Evolutionary conservation across 2,329 filamentous ascomycete species (phyloP), one percentile per base, ranked within the genome.

Genomic region (Exophiala mesophila): DNA sequence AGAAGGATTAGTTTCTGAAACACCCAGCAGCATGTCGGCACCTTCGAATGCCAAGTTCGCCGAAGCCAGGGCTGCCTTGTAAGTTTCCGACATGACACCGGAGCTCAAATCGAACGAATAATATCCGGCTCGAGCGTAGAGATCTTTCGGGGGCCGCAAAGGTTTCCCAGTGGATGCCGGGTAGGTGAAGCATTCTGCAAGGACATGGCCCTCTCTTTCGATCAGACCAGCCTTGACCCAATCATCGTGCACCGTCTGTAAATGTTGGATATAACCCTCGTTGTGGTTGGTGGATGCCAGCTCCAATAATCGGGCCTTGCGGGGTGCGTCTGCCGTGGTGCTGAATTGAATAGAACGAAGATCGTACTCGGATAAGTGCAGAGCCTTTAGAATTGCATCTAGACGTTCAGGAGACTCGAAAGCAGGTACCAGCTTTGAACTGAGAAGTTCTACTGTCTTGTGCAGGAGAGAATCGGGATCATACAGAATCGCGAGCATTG

Each of bases 71-170:
- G 51, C 53, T 2, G 49, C 41, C 15, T 36, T 33, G 32, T 51
- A 56, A 36, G 41, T 54, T 20, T 53, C 26, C 23, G 46, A 45
- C 36, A 47, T 49, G 39, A 56, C 51, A 13, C 52, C 52, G n/a
- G 47, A 49, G 35, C 49, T 53, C 53, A 56, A 53, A 30, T 56
- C 53, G 24, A 56, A 56, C 16, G 53, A 52, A 41, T 53, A 56
- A 36, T 54, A 56, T 9, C 53, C 53, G 18, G 49, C 52, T 26
- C 52, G 45, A 5, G 53, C 53, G 24, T 47, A 56, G 18, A 40
- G 38, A 33, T 56, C 53, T 29, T 45, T 54, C 5, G 53, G 53
- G 20, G 47, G 41, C 28, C 39, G 39, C 21, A 41, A 18, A 7
- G 46, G 46, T 23, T 52, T 50, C 5, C 44, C 38, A 7, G 44